Evolutionary conservation across 2,329 filamentous ascomycete species (phyloP).

Genomic region (Helicocarpus griseus): DNA sequence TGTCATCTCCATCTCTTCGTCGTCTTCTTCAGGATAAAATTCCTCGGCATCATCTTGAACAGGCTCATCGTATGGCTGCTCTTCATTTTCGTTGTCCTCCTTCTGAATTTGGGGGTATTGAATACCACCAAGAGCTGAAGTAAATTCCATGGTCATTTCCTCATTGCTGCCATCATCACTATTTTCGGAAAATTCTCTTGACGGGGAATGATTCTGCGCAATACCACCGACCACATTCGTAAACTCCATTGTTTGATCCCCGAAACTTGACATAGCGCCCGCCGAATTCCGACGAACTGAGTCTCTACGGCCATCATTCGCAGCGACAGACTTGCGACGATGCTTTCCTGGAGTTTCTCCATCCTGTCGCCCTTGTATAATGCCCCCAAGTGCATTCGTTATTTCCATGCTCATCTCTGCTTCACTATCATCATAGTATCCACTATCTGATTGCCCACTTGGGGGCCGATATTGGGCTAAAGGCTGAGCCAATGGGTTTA

Average conservation of each 20-base stretch:
- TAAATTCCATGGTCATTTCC: slow-evolving; percentile 41
- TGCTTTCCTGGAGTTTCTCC: slow-evolving; percentile 13
- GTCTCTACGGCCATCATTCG: slow-evolving; percentile 24
- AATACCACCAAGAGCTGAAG: slow-evolving; percentile 35
- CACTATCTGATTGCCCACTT: slow-evolving; percentile 30
- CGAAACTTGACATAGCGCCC: slow-evolving; percentile 36
- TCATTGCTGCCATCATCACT: slow-evolving; percentile 31
- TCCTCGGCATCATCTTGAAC: slow-evolving; percentile 11
- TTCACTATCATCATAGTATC: slow-evolving; percentile 36
- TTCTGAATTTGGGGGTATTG: slow-evolving; percentile 14
- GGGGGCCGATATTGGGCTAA: slow-evolving; percentile 6
- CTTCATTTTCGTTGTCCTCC: slow-evolving; percentile 7
- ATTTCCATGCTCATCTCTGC: slow-evolving; percentile 91
- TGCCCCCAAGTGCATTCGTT: slow-evolving; percentile 70
- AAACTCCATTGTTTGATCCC: slow-evolving; percentile 40
- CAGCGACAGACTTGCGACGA: slow-evolving; percentile 21
- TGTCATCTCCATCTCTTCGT: slow-evolving; percentile 53
- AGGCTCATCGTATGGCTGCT: slow-evolving; percentile 10
- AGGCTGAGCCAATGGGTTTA: slow-evolving; percentile 24
- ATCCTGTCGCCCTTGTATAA: slow-evolving; percentile 43
- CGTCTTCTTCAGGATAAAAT: slow-evolving; percentile 14
- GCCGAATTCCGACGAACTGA: slow-evolving; percentile 34
- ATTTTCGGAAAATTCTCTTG: slow-evolving; percentile 19
- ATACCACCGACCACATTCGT: slow-evolving; percentile 36
- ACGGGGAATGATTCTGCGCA: slow-evolving; percentile 11